Evolutionary conservation across 1,284 basidiomycete species (phyloP).

Genomic region (Ceratobasidium sp.): DNA sequence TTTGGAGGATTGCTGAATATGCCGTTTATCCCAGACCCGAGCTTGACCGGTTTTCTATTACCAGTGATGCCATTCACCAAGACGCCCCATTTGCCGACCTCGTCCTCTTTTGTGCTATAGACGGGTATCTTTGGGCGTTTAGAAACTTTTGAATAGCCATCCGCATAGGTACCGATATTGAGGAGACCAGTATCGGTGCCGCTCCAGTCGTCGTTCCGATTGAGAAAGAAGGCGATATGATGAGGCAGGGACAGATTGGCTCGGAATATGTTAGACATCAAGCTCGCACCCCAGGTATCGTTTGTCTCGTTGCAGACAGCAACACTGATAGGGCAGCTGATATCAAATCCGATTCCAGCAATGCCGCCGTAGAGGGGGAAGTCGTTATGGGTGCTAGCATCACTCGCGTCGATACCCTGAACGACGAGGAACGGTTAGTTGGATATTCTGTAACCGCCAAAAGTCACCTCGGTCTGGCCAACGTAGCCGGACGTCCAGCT

Average conservation of each 20-base stretch:
- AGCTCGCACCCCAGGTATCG: slow-evolving; percentile 8
- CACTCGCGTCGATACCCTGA: too few species aligned
- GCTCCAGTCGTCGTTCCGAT: slow-evolving; percentile 3
- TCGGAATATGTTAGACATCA: slow-evolving; percentile 28
- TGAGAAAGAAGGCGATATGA: slow-evolving; percentile 26
- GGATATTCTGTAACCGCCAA: too few species aligned
- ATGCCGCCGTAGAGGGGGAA: slow-evolving; percentile 6
- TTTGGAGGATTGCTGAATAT: neutral
- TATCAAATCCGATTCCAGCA: slow-evolving; percentile 15
- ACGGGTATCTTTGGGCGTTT: neutral
- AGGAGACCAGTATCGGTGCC: slow-evolving; percentile 11
- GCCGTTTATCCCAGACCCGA: neutral
- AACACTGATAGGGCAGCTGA: neutral
- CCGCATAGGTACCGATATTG: slow-evolving; percentile 26
- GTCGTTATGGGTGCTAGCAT: too few species aligned
- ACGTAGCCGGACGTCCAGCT: too few species aligned
- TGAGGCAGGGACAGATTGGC: slow-evolving; percentile 12
- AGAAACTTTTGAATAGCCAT: neutral
- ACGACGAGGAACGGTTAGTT: too few species aligned
- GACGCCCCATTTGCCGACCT: neutral
- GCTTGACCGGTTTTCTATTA: neutral
- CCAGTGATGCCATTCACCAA: neutral
- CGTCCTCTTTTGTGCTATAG: neutral
- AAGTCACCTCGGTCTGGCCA: too few species aligned
- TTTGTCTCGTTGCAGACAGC: neutral